Percentiles rank a stretch among this genome's conserved stretches.
Evolutionary conservation across 805 yeast species (phyloP).

Genomic region (Saccharomyces kudriavzevii): DNA sequence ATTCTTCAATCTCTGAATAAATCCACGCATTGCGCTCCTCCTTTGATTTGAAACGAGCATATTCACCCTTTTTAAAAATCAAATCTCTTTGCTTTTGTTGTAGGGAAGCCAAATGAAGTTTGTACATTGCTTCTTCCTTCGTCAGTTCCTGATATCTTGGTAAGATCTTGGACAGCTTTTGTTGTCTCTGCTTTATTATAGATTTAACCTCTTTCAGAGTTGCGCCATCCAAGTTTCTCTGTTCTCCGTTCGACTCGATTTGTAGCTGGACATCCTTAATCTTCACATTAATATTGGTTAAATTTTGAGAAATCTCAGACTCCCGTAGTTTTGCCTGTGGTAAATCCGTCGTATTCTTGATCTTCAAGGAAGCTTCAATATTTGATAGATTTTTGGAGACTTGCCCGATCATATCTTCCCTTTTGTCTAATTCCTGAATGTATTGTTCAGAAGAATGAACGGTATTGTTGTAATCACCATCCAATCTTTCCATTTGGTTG

Average conservation of each 20-base stretch:
- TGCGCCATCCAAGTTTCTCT: slow-evolving; percentile 21
- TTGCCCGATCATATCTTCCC: slow-evolving; percentile 46
- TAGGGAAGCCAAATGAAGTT: slow-evolving; percentile 34
- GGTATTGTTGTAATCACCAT: slow-evolving; percentile 44
- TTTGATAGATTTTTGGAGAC: slow-evolving; percentile 40
- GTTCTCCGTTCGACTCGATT: slow-evolving; percentile 28
- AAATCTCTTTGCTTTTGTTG: slow-evolving; percentile 50
- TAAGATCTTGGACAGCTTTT: slow-evolving; percentile 29
- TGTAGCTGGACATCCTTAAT: slow-evolving; percentile 37
- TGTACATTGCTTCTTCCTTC: slow-evolving; percentile 35
- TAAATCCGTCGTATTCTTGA: slow-evolving; percentile 46
- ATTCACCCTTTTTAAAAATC: slow-evolving; percentile 64
- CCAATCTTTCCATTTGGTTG: slow-evolving; percentile 52
- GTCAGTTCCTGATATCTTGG: slow-evolving; percentile 38
- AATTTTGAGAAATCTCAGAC: slow-evolving; percentile 39
- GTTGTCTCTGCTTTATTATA: slow-evolving; percentile 33
- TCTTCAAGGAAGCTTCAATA: slow-evolving; percentile 41
- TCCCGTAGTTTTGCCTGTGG: slow-evolving; percentile 44
- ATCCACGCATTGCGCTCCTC: slow-evolving; percentile 66
- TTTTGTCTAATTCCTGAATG: slow-evolving; percentile 47
- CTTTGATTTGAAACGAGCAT: slow-evolving; percentile 46
- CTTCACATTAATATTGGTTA: slow-evolving; percentile 44
- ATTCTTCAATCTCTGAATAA: slow-evolving; percentile 37
- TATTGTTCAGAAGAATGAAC: slow-evolving; percentile 47
- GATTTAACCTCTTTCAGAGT: slow-evolving; percentile 21